These are phyloP conservation scores for Parathielavia hyrcaniae DNA, from an alignment of 495 filamentous ascomycete genomes.

Conservation along the genomic window DNA sequence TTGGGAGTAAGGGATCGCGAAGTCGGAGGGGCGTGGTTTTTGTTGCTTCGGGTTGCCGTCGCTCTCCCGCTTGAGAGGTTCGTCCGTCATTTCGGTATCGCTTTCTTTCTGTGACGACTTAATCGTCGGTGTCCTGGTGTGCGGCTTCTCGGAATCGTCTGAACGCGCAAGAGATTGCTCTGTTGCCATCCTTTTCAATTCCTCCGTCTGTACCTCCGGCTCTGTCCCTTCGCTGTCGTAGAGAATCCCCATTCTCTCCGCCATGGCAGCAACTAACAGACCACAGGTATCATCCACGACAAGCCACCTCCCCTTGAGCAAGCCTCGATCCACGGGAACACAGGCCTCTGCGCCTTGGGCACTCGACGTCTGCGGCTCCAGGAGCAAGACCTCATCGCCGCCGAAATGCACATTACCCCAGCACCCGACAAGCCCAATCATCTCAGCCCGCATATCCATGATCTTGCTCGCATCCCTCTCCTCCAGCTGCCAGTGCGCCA, in stretches of 20 bases:
- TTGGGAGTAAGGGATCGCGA: slow-evolving; percentile 44
- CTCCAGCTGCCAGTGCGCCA: slow-evolving; percentile 66
- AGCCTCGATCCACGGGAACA: slow-evolving; percentile 18
- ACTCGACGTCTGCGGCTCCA: slow-evolving; percentile 23
- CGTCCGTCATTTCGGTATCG: slow-evolving; percentile 24
- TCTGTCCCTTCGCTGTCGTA: slow-evolving; percentile 40
- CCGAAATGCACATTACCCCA: slow-evolving; percentile 50
- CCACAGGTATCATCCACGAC: slow-evolving; percentile 89
- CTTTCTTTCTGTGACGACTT: background rate
- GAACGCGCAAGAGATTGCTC: background rate
- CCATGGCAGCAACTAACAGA: slow-evolving; percentile 76
- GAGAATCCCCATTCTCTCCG: slow-evolving; percentile 85
- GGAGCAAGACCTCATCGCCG: slow-evolving; percentile 33
- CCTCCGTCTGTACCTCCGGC: background rate
- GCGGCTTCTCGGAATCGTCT: background rate
- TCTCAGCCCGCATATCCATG: slow-evolving; percentile 86
- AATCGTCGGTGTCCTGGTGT: slow-evolving; percentile 1
- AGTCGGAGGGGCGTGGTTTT: slow-evolving; percentile 32
- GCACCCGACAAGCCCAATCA: slow-evolving; percentile 58
- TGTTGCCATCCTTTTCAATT: background rate
- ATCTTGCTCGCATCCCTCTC: slow-evolving; percentile 71
- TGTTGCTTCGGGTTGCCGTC: slow-evolving; percentile 25
- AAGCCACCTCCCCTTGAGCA: slow-evolving; percentile 63
- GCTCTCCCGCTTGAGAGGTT: slow-evolving; percentile 2
- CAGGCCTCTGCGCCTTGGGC: slow-evolving; percentile 28